Percentiles rank a stretch among this genome's conserved stretches.
Evolutionary conservation across 768 basidiomycete genomes (phyloP).

Genomic region (Pholiota microspora): DNA sequence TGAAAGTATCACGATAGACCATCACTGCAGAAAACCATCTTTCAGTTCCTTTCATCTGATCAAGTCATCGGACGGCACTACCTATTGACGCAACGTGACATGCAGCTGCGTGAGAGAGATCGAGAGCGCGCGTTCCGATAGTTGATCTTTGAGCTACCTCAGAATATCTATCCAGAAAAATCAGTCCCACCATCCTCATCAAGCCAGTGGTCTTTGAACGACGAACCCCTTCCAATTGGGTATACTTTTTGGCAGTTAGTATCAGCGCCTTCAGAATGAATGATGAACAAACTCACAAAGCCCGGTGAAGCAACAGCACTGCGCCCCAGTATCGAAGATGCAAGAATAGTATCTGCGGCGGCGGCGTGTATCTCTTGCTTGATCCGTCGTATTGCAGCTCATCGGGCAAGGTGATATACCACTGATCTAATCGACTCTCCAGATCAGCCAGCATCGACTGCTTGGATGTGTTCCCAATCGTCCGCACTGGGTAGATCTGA

Average conservation of each 20-base stretch:
- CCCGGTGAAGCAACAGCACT: conserved; percentile 71
- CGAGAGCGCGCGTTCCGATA: conserved; percentile 63
- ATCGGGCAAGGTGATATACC: conserved; percentile 70
- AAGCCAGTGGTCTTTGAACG: background rate
- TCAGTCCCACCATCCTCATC: background rate
- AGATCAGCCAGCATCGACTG: conserved; percentile 49
- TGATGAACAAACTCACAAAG: conserved; percentile 57
- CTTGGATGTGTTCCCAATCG: conserved; percentile 41
- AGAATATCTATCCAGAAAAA: conserved; percentile 20
- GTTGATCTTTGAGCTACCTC: conserved; percentile 45
- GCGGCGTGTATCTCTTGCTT: conserved; percentile 50
- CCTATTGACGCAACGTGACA: conserved; percentile 67
- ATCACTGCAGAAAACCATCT: conserved; percentile 39
- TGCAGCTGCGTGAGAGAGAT: conserved; percentile 73
- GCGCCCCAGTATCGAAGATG: conserved; percentile 78
- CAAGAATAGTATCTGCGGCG: conserved; percentile 64
- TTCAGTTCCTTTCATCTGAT: background rate
- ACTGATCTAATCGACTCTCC: conserved; percentile 70
- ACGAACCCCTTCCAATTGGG: conserved; percentile 70
- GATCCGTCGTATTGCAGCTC: conserved; percentile 57
- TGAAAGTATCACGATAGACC: conserved; percentile 58
- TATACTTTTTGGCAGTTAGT: conserved; percentile 42
- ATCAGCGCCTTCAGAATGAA: background rate
- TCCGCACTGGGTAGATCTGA: conserved; percentile 67
- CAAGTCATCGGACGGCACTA: conserved; percentile 22